Base-by-base conservation (phyloP, 2,329 filamentous ascomycete species). In the Magnaporthiopsis rhizophila region DNA sequence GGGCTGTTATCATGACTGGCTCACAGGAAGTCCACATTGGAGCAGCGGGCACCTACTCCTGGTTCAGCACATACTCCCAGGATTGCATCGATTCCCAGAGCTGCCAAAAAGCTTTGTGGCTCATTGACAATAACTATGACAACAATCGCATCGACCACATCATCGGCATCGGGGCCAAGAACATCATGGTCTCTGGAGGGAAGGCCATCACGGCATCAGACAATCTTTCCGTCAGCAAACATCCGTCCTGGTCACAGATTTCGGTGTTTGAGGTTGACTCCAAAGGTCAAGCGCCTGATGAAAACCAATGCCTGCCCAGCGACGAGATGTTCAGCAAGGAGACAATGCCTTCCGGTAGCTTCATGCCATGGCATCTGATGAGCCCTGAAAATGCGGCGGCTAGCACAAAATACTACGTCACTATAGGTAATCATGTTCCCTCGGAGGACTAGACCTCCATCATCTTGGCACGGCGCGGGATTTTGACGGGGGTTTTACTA, bases 151-250 rank as follows among this genome's bases (percentile, higher is more conserved):
- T 72, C 58, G 62, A 71, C 38, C 67, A 74, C 32, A 63, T 75
- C 21, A 65, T 76, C 12, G 72, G 70, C 12, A 74, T 74, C 9
- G 73, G 74, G 1, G 69, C 72, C 34, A 70, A 71, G 64, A 69
- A 74, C 64, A 71, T 72, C 66, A 64, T 65, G 4, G 67, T 70
- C 11, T 65, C 67, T 45, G 67, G 74, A 36, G 71, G 71, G 26
- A 65, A 70, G 53, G 69, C 65, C 12, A 69, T 75, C 57, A 3
- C 24, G 18, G 71, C 73, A 12, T 30, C 62, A 3, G 71, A 73
- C 58, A 73, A 74, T 62, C 65, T 72, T 4, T 69, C 69, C 61
- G 67, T 73, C 9, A 65, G 70, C 2, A 34, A n/a, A 7, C 73
- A 75, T 50, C 72, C 72, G 3, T 36, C n/a, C 32, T 74, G 72